Evolutionary conservation across 257 asterid genomes (phyloP).

Genomic region (Nicotiana attenuata): DNA sequence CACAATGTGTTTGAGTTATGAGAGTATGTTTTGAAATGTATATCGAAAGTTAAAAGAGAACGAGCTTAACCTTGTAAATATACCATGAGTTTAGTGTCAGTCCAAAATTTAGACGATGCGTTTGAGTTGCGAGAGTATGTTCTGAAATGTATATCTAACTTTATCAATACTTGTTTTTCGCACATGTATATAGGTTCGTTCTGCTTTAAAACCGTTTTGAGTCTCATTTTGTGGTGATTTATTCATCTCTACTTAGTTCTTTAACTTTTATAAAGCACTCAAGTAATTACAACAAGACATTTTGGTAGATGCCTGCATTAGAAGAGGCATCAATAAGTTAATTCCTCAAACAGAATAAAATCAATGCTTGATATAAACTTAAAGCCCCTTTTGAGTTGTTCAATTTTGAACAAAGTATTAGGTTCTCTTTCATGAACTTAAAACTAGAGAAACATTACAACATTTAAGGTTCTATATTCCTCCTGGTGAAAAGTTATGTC

Average conservation of each 20-base stretch:
- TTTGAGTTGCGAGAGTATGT: not conserved
- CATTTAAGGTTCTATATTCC: not conserved
- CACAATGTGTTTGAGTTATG: not conserved
- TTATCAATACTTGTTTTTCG: no score
- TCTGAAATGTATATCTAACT: not conserved
- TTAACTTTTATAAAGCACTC: not conserved
- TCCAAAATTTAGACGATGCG: not conserved
- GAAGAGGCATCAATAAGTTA: not conserved
- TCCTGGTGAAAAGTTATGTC: not conserved
- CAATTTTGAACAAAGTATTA: not conserved
- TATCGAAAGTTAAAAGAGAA: not conserved
- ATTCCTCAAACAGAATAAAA: not conserved
- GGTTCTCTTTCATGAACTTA: not conserved
- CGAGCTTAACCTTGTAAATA: not conserved
- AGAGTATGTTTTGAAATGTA: not conserved
- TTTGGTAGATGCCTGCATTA: not conserved
- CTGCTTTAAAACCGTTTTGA: no score
- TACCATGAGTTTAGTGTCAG: not conserved
- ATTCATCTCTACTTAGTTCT: not conserved
- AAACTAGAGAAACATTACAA: not conserved
- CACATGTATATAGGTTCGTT: no score
- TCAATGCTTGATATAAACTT: not conserved
- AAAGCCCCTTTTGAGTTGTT: not conserved
- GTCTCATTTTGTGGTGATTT: no score
- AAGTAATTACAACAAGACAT: not conserved